phyloP scores from a whole-genome alignment of 331 rosid genomes.

The Erythrophleum ivorense region DNA sequence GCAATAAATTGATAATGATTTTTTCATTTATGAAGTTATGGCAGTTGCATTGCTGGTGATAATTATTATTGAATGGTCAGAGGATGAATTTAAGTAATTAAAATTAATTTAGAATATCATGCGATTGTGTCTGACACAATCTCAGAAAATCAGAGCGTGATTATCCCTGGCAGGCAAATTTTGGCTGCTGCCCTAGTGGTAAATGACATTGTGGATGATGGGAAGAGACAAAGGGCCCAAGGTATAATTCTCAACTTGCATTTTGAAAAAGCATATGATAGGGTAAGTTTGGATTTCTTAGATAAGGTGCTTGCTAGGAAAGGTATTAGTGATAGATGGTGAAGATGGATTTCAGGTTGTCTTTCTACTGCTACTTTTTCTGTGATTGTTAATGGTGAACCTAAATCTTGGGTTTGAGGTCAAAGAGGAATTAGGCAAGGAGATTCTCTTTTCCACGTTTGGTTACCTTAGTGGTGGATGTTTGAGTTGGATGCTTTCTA shows the following conservation, averaged over 20 bases:
- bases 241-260: neutral
- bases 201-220: neutral
- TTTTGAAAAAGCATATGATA: neutral
- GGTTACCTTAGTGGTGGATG: neutral
- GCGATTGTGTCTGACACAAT: too few species aligned
- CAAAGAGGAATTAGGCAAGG: neutral
- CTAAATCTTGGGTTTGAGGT: neutral
- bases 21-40: conserved; percentile 6
- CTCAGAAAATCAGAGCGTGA: too few species aligned
- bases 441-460: neutral
- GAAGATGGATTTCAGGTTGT: neutral
- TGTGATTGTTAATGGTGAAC: neutral
- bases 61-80: conserved; percentile 19
- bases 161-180: too few species aligned
- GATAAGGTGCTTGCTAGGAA: neutral
- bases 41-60: conserved; percentile 2
- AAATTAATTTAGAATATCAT: conserved; percentile 11
- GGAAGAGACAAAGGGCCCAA: neutral
- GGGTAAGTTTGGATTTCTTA: neutral
- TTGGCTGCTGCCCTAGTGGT: neutral
- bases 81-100: conserved; percentile 18
- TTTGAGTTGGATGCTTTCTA: neutral
- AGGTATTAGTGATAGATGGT: neutral
- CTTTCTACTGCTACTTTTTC: neutral
- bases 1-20: conserved; percentile 21